phyloP scores from a whole-genome alignment of 805 yeast genomes.

The Clavispora phyllophila region DNA sequence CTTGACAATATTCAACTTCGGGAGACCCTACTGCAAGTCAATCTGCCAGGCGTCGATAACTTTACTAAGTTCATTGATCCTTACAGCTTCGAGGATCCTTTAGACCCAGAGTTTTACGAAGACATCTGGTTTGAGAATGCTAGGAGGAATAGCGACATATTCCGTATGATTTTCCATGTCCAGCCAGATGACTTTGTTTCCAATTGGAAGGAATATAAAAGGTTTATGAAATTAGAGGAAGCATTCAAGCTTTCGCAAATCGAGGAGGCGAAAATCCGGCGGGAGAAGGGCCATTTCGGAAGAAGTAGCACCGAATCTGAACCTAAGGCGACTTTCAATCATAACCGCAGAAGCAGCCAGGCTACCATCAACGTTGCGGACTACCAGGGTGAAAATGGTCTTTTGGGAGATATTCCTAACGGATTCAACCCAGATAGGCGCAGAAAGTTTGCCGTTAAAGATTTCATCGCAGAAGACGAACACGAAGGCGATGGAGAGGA shows the following conservation, averaged over 20 bases:
- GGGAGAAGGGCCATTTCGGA: conserved; percentile 14
- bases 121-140: conserved; percentile 85
- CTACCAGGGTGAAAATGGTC: conserved; percentile 29
- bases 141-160: conserved; percentile 73
- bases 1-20: conserved; percentile 40
- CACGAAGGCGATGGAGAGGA: conserved; percentile 3
- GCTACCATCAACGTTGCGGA: conserved; percentile 25
- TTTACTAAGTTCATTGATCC: conserved; percentile 69
- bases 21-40: conserved; percentile 33
- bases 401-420: conserved; percentile 31
- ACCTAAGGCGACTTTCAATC: neutral
- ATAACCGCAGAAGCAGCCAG: conserved; percentile 13
- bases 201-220: conserved; percentile 86
- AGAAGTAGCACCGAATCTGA: conserved; percentile 9
- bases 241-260: conserved; percentile 48
- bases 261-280: conserved; percentile 29
- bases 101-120: conserved; percentile 74
- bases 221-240: conserved; percentile 51
- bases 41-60: conserved; percentile 32
- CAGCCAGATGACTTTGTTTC: conserved; percentile 94
- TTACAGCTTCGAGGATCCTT: conserved; percentile 81
- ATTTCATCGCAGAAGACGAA: conserved; percentile 6
- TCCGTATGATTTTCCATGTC: conserved; percentile 79
- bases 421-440: conserved; percentile 3
- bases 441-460: neutral